Conservation (phyloP, 164 flowering plant species). For the Piper longum region DNA sequence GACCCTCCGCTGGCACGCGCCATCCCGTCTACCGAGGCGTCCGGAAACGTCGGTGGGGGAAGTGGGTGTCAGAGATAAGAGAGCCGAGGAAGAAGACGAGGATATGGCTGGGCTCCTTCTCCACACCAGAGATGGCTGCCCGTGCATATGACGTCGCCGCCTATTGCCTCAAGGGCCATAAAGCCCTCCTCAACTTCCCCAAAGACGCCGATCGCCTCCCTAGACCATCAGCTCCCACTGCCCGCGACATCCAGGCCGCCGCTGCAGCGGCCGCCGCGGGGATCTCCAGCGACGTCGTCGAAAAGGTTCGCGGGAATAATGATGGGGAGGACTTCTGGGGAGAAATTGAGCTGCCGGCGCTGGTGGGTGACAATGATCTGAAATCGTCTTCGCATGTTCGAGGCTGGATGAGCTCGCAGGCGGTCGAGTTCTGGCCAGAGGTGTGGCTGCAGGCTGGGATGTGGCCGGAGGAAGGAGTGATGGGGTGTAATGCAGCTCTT, state of each 20-base stretch:
- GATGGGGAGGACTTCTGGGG: conserved; percentile 42
- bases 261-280: conserved; percentile 40
- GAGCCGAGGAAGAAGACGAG: conserved; percentile 62
- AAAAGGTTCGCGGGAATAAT: not conserved
- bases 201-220: conserved; percentile 43
- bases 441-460: not conserved
- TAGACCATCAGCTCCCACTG: conserved; percentile 30
- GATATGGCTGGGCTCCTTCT: conserved; percentile 69
- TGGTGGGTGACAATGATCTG: conserved; percentile 7
- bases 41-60: conserved; percentile 64
- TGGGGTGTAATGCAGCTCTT: not conserved
- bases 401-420: not conserved
- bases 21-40: conserved; percentile 38
- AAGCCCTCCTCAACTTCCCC: conserved; percentile 55
- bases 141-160: conserved; percentile 66
- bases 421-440: not conserved
- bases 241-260: conserved; percentile 60
- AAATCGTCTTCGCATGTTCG: not conserved
- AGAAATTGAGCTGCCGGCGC: conserved; percentile 52
- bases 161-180: conserved; percentile 36
- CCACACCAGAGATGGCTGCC: conserved; percentile 76
- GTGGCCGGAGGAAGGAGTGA: not conserved
- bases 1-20: not conserved
- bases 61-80: conserved; percentile 73
- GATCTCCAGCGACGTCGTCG: conserved; percentile 1